Evolutionary conservation across 495 filamentous ascomycete species (phyloP), one percentile per base, ranked within the genome.

Genomic region (Lichina pygmaea): DNA sequence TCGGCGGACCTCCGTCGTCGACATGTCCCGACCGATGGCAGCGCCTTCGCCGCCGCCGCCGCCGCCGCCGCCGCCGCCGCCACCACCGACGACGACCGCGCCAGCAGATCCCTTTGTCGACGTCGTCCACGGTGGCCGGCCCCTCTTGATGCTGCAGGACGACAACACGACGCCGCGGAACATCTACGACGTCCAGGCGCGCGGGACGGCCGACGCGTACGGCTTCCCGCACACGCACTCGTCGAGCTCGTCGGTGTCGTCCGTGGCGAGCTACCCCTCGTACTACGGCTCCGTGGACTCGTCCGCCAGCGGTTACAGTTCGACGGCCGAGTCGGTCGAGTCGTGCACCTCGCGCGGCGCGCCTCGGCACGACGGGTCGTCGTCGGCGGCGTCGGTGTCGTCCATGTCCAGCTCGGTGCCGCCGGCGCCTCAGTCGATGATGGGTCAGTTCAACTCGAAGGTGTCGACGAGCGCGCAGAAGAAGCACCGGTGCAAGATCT

Each of bases 401-500:
- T 43, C 42, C 11, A 43, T 12, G 42, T 72, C 67, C 46, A 72
- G 54, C 61, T 60, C 64, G 49, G 64, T 66, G 6, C 83, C 83
- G 33, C 82, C 83, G 0, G 85, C 84, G 33, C 86, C 85, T 11
- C 81, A 89, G 56, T 86, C 85, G 4, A 94, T 97, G 83, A 97
- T 97, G 89, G 75, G 81, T 42, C 86, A 91, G 50, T 97, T 97
- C 66, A 94, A 82, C 65, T 94, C 89, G 41, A 95, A 94, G 58
- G 77, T 94, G 42, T 81, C 83, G 8, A 86, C 84, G 17, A 91
- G 81, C 62, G 85, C 89, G 31, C 86, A 95, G 56, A 97, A 97
- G 74, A 97, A 95, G 67, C 89, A 97, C 65, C 94, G 93, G 63
- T 97, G 89, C 70, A 95, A 94, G 67, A 81, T 97, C 44, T 97